Conservation (phyloP, 179 eudicot species). For the Beta macrorhiza region DNA sequence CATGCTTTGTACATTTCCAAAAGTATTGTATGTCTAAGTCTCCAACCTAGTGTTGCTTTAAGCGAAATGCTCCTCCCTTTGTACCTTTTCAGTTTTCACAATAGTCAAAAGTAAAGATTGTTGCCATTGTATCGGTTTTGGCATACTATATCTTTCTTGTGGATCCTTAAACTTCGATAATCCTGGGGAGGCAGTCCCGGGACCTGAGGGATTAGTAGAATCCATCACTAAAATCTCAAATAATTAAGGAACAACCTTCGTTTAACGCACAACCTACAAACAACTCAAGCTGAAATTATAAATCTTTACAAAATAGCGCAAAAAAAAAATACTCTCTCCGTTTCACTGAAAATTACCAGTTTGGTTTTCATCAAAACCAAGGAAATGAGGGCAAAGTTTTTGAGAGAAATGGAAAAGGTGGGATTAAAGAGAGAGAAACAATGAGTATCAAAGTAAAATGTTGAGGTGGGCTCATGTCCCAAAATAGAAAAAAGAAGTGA, state of each 20-base stretch:
- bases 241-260: not conserved
- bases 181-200: not conserved
- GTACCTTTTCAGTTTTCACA: not conserved
- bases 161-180: not conserved
- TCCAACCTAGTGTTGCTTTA: not conserved
- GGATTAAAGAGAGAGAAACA: too few species aligned
- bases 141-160: not conserved
- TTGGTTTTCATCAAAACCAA: too few species aligned
- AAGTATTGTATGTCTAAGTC: not conserved
- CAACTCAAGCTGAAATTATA: not conserved
- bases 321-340: too few species aligned
- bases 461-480: too few species aligned
- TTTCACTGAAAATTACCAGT: too few species aligned
- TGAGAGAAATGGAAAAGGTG: too few species aligned
- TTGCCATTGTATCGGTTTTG: not conserved
- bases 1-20: not conserved
- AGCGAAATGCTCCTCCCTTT: not conserved
- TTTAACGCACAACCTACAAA: not conserved
- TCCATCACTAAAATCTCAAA: not conserved
- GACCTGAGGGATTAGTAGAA: not conserved
- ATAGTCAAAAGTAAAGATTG: not conserved
- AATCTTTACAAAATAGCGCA: too few species aligned
- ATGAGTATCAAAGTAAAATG: too few species aligned
- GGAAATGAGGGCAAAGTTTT: too few species aligned
- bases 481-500: too few species aligned